Base-by-base conservation (phyloP, 202 grass and related monocot genomes). In the Carex arenaria region DNA sequence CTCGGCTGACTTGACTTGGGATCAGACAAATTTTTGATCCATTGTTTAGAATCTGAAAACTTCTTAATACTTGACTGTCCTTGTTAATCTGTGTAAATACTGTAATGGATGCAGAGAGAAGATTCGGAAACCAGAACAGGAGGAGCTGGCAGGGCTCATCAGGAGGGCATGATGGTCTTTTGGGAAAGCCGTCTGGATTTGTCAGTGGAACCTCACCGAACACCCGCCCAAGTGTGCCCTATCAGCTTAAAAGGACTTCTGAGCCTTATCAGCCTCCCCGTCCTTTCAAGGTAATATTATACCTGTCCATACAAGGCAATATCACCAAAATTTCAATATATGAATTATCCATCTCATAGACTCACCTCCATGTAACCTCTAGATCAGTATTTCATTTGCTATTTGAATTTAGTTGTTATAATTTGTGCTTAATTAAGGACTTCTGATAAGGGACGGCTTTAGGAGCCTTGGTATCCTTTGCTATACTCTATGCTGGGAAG, bases 181-280 rank as follows among this genome's bases (percentile, higher is more conserved):
- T 99, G 65, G 97, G 93, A 85, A 96, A 90, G 85, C 93, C 91
- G 0, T 82, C 93, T 77, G 91, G 93, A 82, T 92, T 90, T 84
- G 62, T 79, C 0, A 85, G 91, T 60, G 69, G 89, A 30, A 82
- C 85, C 19, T 52, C 80, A 81, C 40, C 83, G 4, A 95, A 93
- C 75, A 89, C 87, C 87, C 89, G 64, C 81, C 84, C 83, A 34
- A 90, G 43, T 61, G 71, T 51, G 4, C 30, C 85, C 2, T 86
- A 87, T 90, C 90, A 96, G 64, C 71, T 87, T 62, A 99, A 91
- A 71, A 96, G 63, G 87, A 88, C 67, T 82, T 82, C 88, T 71
- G 88, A 96, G 79, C 93, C 93, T 70, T 99, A 99, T 85, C 97
- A 99, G 61, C 97, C 97, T 83, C 97, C 97, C 42, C 97, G 97